phyloP scores from a whole-genome alignment of 2,329 filamentous ascomycete genomes.

The Colletotrichum eleusines region DNA sequence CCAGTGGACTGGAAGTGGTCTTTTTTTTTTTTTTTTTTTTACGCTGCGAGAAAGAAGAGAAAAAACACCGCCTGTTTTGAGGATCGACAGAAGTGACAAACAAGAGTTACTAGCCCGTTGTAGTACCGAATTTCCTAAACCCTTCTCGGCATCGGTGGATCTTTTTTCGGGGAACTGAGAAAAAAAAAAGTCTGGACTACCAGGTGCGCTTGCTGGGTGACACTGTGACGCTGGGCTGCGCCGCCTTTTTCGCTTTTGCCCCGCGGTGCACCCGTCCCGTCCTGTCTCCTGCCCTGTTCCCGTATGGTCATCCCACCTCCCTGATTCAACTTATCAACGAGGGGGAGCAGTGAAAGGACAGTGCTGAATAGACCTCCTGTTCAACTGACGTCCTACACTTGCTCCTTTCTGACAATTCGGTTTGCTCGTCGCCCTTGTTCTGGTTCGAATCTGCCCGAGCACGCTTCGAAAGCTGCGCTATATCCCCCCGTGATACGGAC shows the following conservation, averaged over 20 bases:
- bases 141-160: slow-evolving; percentile 38
- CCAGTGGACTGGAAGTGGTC: background rate
- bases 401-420: slow-evolving; percentile 35
- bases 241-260: slow-evolving; percentile 32
- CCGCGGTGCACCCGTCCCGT: slow-evolving; percentile 26
- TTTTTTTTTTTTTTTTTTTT: background rate
- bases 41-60: background rate
- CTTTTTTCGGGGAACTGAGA: slow-evolving; percentile 12
- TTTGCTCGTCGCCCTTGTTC: slow-evolving; percentile 11
- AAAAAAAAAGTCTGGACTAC: slow-evolving; percentile 19
- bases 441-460: slow-evolving; percentile 16
- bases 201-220: slow-evolving; percentile 17
- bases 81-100: slow-evolving; percentile 1
- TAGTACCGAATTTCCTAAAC: slow-evolving; percentile 9
- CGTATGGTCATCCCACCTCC: slow-evolving; percentile 36
- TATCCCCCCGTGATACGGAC: slow-evolving; percentile 23
- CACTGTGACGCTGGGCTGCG: slow-evolving; percentile 22
- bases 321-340: slow-evolving; percentile 39
- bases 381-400: slow-evolving; percentile 40
- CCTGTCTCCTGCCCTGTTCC: background rate
- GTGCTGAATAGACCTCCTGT: slow-evolving; percentile 42
- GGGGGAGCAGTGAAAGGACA: slow-evolving; percentile 42
- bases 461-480: slow-evolving; percentile 15
- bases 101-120: slow-evolving; percentile 1
- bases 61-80: background rate